These are phyloP conservation scores for Xylariaceae sp. DNA, from an alignment of 2,329 filamentous ascomycete genomes.

Conservation along the genomic window DNA sequence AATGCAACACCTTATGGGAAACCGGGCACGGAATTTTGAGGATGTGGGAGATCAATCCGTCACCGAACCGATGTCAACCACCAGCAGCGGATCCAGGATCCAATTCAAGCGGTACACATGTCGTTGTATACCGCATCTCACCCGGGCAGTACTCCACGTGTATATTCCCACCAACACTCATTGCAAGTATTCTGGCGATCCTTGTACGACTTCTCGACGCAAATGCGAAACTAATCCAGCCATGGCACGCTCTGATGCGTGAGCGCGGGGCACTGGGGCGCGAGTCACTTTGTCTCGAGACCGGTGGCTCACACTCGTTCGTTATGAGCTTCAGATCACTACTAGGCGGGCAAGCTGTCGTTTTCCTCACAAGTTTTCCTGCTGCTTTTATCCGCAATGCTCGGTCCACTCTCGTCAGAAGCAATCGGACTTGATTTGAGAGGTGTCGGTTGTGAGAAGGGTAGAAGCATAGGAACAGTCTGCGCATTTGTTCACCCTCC, in stretches of 20 bases:
- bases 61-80: not conserved
- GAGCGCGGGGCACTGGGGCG: constrained; percentile 27
- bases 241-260: constrained; percentile 34
- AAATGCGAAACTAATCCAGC: constrained; percentile 30
- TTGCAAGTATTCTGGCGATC: constrained; percentile 12
- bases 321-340: constrained; percentile 21
- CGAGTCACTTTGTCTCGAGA: constrained; percentile 28
- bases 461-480: constrained; percentile 19
- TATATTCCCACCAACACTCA: constrained; percentile 2
- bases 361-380: constrained; percentile 27
- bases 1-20: too few relatives aligned
- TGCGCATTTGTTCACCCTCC: constrained; percentile 25
- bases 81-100: not conserved
- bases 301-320: constrained; percentile 20
- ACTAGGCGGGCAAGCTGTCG: constrained; percentile 21
- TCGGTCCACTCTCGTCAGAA: constrained; percentile 30
- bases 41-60: not conserved
- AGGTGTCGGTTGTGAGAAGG: constrained; percentile 21
- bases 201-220: constrained; percentile 21
- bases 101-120: not conserved
- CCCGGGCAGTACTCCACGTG: constrained; percentile 22
- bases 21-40: too few relatives aligned
- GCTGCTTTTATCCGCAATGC: constrained; percentile 23
- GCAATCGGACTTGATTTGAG: constrained; percentile 28
- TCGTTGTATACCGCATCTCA: constrained; percentile 4